Base-by-base conservation (phyloP, 805 yeast genomes). In the Saccharomycopsis sp. region DNA sequence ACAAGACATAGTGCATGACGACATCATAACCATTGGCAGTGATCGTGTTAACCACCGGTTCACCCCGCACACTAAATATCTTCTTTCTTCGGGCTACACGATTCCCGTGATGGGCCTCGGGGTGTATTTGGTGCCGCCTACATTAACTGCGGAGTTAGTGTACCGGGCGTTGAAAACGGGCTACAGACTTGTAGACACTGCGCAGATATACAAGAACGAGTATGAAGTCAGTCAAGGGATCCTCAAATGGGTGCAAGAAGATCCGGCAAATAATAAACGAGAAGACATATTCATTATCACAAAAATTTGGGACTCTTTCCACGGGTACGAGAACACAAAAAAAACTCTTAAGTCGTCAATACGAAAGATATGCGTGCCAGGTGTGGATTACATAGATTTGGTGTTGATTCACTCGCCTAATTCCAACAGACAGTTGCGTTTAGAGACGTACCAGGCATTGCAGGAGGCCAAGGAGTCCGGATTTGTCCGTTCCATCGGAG, bases 381-480 rank as follows among this genome's bases (percentile, higher is more conserved):
- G 63, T 3, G 53, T 61, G 12, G 64, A 61, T 38, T 65, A 64
- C 56, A 59, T 65, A n/a, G 68, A 65, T 47, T 54, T 65, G 50
- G 55, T 62, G 38, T 56, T 65, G 23, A 58, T 65, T 47, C 68
- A 65, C 54, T 55, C 63, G 19, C 66, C 67, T 2, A 55, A 56
- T 22, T 47, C 63, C 3, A 58, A 54, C 20, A 51, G 34, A 47
- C 51, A 41, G 25, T 23, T 24, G 23, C 14, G 87, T 55, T 70
- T 80, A 42, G 81, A 76, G 53, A 73, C 81, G 2, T 85, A 82
- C 77, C 67, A 70, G 57, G 85, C 84, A 3, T 72, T 84, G 64
- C 82, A 84, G 68, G 82, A 82, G 57, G 78, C 78, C 2, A 84
- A 79, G 8, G 78, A 69, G 25, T 68, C 70, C 5, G 87, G 86